phyloP scores from a whole-genome alignment of 2,329 filamentous ascomycete species.

The Colletotrichum filicis region DNA sequence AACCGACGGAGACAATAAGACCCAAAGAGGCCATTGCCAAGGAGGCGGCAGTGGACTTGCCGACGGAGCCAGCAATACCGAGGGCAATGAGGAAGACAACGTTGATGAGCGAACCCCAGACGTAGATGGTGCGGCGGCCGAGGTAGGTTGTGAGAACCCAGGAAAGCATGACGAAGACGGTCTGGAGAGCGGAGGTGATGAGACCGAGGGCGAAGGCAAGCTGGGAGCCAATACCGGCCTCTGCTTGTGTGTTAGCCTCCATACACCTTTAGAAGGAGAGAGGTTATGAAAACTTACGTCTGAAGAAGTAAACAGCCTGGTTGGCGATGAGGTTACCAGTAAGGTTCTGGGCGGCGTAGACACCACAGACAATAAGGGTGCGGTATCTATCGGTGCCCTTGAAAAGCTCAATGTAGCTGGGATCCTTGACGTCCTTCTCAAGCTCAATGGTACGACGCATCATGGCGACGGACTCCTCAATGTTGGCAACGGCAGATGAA shows the following conservation, averaged over 20 bases:
- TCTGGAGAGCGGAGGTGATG: constrained; percentile 72
- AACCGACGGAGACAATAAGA: constrained; percentile 73
- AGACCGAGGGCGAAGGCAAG: constrained; percentile 71
- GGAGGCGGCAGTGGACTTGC: constrained; percentile 49
- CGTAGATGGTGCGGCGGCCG: constrained; percentile 72
- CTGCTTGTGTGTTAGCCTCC: constrained; percentile 46
- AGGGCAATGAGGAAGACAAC: constrained; percentile 64
- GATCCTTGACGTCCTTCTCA: constrained; percentile 59
- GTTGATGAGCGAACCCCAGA: constrained; percentile 68
- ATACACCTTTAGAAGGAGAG: not conserved
- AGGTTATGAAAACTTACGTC: constrained; percentile 50
- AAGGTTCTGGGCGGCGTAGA: constrained; percentile 70
- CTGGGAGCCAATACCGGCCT: constrained; percentile 67
- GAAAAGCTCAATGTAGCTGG: constrained; percentile 62
- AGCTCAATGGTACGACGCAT: constrained; percentile 63
- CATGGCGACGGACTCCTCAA: constrained; percentile 37
- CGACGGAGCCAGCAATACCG: constrained; percentile 65
- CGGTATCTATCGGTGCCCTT: constrained; percentile 65
- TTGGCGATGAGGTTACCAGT: constrained; percentile 72
- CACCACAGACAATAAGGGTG: constrained; percentile 65
- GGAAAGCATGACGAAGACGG: constrained; percentile 72
- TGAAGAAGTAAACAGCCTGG: constrained; percentile 71
- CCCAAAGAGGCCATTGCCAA: constrained; percentile 71
- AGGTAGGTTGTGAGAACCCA: constrained; percentile 74
- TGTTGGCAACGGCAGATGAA: constrained; percentile 34